Evolutionary conservation across 257 asterid genomes (phyloP), one percentile per base, ranked within the genome.

Genomic region (Gentiana straminea): DNA sequence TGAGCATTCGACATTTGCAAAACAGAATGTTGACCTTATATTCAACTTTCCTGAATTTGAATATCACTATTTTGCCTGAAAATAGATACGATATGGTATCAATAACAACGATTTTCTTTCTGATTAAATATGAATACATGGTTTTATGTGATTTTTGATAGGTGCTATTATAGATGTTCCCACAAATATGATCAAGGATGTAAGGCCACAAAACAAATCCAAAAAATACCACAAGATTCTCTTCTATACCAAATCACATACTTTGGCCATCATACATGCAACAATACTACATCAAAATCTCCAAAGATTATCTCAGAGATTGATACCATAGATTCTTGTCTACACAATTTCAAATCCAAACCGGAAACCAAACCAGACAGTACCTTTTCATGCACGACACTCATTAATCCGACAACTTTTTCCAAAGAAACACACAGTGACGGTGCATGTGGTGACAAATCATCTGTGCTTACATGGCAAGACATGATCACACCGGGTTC

Each of bases 121-220:
- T 24, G 24, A 24, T 24, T 24, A 24, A 24, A 24, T 0, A 0
- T 24, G 1, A 24, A 24, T 24, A 24, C 24, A 24, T 24, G 24
- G 24, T 24, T 24, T 24, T 24, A 24, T 24, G 24, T 24, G 24
- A 24, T 24, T 24, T 24, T 0, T 24, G 32, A 4, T 72, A 87
- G 96, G 74, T 77, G 90, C 64, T 88, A 88, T 51, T 88, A 34
- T 46, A 82, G 94, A 77, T 88, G 96, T 68, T 76, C 86, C 37
- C 74, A 79, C 84, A 88, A 76, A 71, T 2, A n/a, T 5, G 77
- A 77, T 36, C 71, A 75, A 61, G 79, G 77, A 4, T 88, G 97
- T 78, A 68, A 68, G 56, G 97, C 97, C 4, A 56, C 59, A 7
- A 88, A 76, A 45, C 97, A 85, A 58, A 95, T 88, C 35, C 94